Conservation (phyloP, 1,284 basidiomycete species). For the Phellinidium pouzarii region DNA sequence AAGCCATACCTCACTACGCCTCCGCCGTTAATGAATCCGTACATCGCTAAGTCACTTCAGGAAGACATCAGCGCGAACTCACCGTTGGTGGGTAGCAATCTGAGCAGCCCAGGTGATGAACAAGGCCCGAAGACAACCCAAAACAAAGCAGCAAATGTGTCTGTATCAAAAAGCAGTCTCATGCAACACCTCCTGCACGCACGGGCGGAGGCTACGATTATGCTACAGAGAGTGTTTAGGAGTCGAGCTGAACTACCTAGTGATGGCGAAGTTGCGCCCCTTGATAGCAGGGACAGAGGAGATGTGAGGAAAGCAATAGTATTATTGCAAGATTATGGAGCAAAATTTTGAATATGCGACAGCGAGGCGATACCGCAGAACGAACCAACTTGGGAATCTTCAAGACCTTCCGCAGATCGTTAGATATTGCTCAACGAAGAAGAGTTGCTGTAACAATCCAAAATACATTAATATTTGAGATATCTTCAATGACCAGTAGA, state of each 20-base stretch:
- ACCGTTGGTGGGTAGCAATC: no score
- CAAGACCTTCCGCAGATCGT: no score
- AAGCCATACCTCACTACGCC: conserved; percentile 9
- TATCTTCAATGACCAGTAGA: no score
- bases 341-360: neutral
- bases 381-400: no score
- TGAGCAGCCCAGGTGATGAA: no score
- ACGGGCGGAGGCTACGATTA: neutral
- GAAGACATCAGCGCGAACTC: neutral
- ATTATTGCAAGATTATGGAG: neutral
- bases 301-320: neutral
- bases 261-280: neutral
- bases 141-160: neutral
- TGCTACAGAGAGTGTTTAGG: neutral
- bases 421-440: no score
- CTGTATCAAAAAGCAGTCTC: neutral
- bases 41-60: conserved; percentile 7
- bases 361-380: no score
- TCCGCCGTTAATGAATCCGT: conserved; percentile 9
- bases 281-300: neutral
- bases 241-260: neutral
- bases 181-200: conserved; percentile 1
- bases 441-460: no score
- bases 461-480: no score
- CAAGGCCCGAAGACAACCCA: neutral